These are phyloP conservation scores for Petunia secreta DNA, from an alignment of 257 asterid genomes.

Conservation along the genomic window DNA sequence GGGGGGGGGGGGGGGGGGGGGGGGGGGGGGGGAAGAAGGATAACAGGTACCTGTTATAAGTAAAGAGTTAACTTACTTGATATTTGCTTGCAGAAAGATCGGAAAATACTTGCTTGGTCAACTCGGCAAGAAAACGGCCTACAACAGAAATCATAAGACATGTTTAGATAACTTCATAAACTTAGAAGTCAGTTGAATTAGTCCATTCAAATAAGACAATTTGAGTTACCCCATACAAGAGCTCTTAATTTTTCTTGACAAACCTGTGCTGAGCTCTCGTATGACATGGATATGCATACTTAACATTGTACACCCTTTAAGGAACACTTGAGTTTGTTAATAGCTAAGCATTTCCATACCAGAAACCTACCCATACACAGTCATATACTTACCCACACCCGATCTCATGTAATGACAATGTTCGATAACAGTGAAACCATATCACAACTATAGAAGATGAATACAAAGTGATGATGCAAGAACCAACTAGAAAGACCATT, in stretches of 20 bases:
- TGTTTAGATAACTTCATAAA: neutral
- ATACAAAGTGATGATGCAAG: neutral
- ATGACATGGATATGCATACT: conserved; percentile 18
- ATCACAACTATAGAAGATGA: conserved; percentile 9
- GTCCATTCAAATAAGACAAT: neutral
- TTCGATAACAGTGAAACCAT: conserved; percentile 5
- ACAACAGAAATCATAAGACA: conserved; percentile 40
- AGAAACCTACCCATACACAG: neutral
- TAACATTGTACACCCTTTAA: neutral
- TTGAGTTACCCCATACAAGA: neutral
- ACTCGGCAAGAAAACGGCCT: conserved; percentile 97
- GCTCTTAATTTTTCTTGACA: neutral
- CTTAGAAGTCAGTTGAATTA: neutral
- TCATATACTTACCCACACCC: neutral
- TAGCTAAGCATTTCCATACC: conserved; percentile 1
- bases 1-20: no score
- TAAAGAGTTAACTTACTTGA: conserved; percentile 61
- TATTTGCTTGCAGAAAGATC: conserved; percentile 91
- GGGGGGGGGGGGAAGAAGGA: neutral
- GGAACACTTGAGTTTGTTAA: neutral
- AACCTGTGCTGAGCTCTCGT: neutral
- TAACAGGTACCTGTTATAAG: neutral
- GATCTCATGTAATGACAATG: neutral
- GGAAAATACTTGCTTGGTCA: conserved; percentile 89
- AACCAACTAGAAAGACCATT: conserved; percentile 6